Evolutionary conservation across 495 filamentous ascomycete genomes (phyloP), one percentile per base, ranked within the genome.

Genomic region (Penicillium psychrofluorescens): DNA sequence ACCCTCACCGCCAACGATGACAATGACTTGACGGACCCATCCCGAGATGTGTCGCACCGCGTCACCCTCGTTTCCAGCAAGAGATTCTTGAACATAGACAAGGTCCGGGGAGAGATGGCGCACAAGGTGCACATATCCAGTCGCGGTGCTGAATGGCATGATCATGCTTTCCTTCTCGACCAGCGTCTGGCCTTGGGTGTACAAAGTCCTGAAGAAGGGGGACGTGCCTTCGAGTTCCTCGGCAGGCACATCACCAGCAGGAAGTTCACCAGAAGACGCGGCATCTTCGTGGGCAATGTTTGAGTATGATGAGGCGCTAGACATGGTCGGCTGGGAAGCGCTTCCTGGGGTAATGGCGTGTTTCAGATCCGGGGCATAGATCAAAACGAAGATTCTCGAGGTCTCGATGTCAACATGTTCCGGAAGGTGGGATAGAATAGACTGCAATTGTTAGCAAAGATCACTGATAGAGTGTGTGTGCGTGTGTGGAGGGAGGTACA

Each of bases 351-450:
- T 56, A 47, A 67, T 62, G 12, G 75, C 68, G 48, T 86, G 83
- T 63, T 86, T 88, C 44, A 94, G 70, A 28, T 74, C 76, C 0
- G 90, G 90, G 10, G 86, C 80, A 58, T 95, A 94, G 58, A 96
- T 94, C 44, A 96, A 75, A 40, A 95, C 72, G 48, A 95, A 92
- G 29, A 95, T 72, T 50, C 84, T 81, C 36, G 79, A 76, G 22
- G 72, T 80, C 37, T 78, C 77, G 45, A 76, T 67, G 51, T 92
- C 79, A 40, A 80, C 77, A 39, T 85, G 79, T 50, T 78, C 74
- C 9, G 86, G 87, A 41, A 96, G 82, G 61, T 95, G 86, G 11
- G 87, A 92, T 29, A 96, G 78, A 51, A 96, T 84, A 22, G 90
- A 92, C 88, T 95, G 51, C 37, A 32, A 35, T 47, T 48, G 49